A percentile compares a stretch with the other conserved stretches of the same genome.
Evolutionary conservation across 495 filamentous ascomycete genomes (phyloP).

Genomic region (Apodospora peruviana): DNA sequence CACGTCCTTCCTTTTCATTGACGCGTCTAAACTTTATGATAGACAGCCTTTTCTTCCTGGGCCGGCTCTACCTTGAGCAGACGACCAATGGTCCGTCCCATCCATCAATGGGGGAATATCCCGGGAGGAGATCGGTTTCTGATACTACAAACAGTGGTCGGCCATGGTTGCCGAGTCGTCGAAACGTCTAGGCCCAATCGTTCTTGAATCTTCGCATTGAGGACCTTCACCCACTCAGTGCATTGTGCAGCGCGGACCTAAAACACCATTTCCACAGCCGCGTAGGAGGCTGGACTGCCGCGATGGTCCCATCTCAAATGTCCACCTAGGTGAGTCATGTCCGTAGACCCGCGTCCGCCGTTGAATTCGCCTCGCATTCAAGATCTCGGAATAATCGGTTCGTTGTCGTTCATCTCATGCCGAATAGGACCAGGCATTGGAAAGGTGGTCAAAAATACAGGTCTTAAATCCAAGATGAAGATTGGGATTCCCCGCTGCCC

Average conservation of each 20-base stretch:
- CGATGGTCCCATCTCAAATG: not conserved
- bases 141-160: not conserved
- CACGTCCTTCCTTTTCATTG: too few species aligned
- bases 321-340: not conserved
- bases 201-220: not conserved
- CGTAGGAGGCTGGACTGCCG: not conserved
- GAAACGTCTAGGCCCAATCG: not conserved
- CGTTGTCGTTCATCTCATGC: too few species aligned
- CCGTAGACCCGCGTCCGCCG: too few species aligned
- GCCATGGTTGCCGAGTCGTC: not conserved
- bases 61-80: too few species aligned
- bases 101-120: not conserved
- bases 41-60: too few species aligned
- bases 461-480: too few species aligned
- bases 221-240: not conserved
- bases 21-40: too few species aligned
- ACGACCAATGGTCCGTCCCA: not conserved
- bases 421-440: too few species aligned
- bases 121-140: not conserved
- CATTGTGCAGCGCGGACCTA: not conserved
- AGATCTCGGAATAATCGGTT: too few species aligned
- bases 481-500: too few species aligned
- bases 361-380: too few species aligned
- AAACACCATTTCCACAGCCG: not conserved
- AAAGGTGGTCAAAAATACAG: too few species aligned